A percentile compares a stretch with the other conserved stretches of the same genome.
phyloP scores from a whole-genome alignment of 1,284 basidiomycete genomes.

The Volvariella volvacea region DNA sequence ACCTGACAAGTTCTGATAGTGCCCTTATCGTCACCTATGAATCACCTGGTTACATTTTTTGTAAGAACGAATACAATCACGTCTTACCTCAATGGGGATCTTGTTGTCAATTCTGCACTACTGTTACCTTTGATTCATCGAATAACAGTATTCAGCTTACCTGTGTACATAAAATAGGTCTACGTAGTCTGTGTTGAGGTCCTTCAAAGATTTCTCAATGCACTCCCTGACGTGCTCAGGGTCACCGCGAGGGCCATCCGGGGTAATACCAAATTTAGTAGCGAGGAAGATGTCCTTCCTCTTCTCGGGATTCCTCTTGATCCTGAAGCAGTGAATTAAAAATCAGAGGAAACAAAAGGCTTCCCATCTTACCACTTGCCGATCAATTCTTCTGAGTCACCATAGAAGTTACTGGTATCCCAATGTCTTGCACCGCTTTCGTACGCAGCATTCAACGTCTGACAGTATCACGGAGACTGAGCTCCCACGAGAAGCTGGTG shows the following conservation, averaged over 20 bases:
- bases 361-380: constrained; percentile 38
- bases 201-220: constrained; percentile 22
- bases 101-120: constrained; percentile 31
- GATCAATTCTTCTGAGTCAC: constrained; percentile 36
- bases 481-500: neutral
- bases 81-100: constrained; percentile 38
- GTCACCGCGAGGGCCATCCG: constrained; percentile 19
- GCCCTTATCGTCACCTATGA: constrained; percentile 35
- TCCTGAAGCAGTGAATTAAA: no score
- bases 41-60: neutral
- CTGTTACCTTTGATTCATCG: no score
- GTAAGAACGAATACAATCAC: neutral
- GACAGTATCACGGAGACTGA: no score
- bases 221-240: constrained; percentile 27
- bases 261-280: constrained; percentile 39
- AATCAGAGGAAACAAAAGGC: neutral
- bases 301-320: constrained; percentile 37
- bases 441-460: constrained; percentile 32
- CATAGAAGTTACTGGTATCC: constrained; percentile 37
- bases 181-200: constrained; percentile 24
- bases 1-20: constrained; percentile 51
- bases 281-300: constrained; percentile 39
- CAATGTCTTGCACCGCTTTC: constrained; percentile 32
- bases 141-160: no score
- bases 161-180: constrained; percentile 27